Percentiles rank a stretch among this genome's conserved stretches.
These are phyloP conservation scores for Tolypocladium ovalisporum DNA, from an alignment of 2,329 filamentous ascomycete genomes.

Conservation along the genomic window DNA sequence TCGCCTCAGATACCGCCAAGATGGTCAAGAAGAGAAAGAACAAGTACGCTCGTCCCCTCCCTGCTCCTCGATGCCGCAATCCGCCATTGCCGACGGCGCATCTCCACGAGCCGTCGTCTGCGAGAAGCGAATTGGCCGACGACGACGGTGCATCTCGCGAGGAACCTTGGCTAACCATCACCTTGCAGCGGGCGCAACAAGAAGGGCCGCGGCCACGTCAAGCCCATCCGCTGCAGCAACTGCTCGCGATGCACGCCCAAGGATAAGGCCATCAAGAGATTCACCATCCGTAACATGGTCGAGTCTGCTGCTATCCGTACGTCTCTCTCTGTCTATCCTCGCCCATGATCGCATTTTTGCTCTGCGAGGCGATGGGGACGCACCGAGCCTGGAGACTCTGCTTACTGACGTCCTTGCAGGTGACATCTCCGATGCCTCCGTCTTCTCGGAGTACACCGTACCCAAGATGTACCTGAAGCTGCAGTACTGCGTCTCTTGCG, in stretches of 20 bases:
- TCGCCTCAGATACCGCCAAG: constrained; percentile 42
- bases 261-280: constrained; percentile 99
- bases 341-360: not conserved
- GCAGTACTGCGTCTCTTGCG: constrained; percentile 99
- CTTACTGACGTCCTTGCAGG: constrained; percentile 40
- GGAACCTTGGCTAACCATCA: constrained; percentile 10
- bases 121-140: constrained; percentile 3
- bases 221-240: constrained; percentile 81
- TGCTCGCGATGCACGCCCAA: constrained; percentile 84
- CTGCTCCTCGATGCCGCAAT: constrained; percentile 1
- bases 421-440: constrained; percentile 99
- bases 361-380: not conserved
- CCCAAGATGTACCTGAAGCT: constrained; percentile 99
- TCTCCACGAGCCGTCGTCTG: not conserved
- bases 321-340: constrained; percentile 27
- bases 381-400: not conserved
- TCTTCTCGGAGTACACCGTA: constrained; percentile 98
- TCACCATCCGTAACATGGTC: constrained; percentile 99
- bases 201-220: constrained; percentile 99
- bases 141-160: constrained; percentile 9
- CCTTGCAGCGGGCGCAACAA: constrained; percentile 84
- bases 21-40: constrained; percentile 67
- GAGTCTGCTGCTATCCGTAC: constrained; percentile 99
- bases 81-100: not conserved
- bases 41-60: constrained; percentile 37